phyloP scores from a whole-genome alignment of 2,329 filamentous ascomycete species.

The Juglanconis oblonga region DNA sequence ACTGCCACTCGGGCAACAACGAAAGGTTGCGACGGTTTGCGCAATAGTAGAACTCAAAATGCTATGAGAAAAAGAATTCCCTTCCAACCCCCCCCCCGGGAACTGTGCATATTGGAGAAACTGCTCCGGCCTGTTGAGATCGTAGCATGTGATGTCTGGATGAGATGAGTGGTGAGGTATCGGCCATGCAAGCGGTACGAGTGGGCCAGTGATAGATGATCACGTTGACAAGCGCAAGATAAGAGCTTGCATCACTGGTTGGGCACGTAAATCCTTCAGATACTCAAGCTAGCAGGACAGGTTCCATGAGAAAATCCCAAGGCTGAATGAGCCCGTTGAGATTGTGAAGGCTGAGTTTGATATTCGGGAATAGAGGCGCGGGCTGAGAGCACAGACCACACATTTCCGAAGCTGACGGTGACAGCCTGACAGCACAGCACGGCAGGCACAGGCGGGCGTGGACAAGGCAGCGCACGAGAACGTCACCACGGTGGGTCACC shows the following conservation, averaged over 20 bases:
- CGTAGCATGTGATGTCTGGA: neutral
- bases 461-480: constrained; percentile 6
- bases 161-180: neutral
- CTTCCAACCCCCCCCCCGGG: too few relatives aligned
- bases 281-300: too few relatives aligned
- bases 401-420: neutral
- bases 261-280: neutral
- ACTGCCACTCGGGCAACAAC: neutral
- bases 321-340: neutral
- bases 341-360: neutral
- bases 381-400: neutral
- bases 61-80: too few relatives aligned
- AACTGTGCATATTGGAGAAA: too few relatives aligned
- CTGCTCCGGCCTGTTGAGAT: neutral
- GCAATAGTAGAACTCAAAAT: too few relatives aligned
- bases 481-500: constrained; percentile 5
- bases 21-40: neutral
- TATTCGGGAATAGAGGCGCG: neutral
- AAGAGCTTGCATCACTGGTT: neutral
- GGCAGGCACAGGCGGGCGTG: neutral
- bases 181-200: neutral
- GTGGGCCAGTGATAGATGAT: neutral
- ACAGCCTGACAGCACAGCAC: neutral
- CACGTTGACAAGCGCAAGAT: neutral
- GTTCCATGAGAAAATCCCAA: neutral